Base-by-base conservation (phyloP, 139 green algal species). In the Pleodorina starrii region DNA sequence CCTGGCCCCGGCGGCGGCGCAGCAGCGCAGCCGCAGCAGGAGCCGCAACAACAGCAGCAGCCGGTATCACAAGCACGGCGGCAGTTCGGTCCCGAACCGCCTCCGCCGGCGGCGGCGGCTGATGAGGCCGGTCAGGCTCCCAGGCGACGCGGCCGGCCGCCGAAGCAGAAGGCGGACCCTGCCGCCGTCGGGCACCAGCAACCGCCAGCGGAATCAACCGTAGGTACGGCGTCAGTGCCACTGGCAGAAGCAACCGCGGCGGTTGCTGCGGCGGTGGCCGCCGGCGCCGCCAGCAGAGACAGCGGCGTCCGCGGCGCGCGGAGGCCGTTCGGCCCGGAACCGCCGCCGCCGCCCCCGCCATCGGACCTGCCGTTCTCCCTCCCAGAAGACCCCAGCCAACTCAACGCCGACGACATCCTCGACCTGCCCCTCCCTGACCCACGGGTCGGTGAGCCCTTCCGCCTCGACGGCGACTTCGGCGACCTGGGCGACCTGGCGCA, bases 341-440 rank as follows among this genome's bases (percentile, higher is more conserved):
- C 78, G 14, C 78, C 78, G 21, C 54, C 54, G 3, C 35, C 77
- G 0, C 19, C 51, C 16, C 25, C 43, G 5, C 51, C n/a, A n/a
- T n/a, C n/a, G n/a, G n/a, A n/a, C n/a, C n/a, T 35, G 23, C 25
- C 72, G 14, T 57, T 80, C 40, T 25, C 72, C 48, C 81, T 87
- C 0, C 81, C 81, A 4, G 43, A 63, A 0, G 81, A 87, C 29
- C 81, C 81, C 7, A n/a, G 17, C 32, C 42, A 87, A 29, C 81
- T 87, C 1, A 36, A 57, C 63, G 14, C 77, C 1, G 81, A 87
- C 5, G 60, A 87, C 81, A 87, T 87, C 21, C 42, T 87, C 5
- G 6, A 77, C 44, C 42, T 87, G 40, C 81, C 81, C 12, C 43
- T 87, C 35, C 81, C 81, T 23, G 60, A 87, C 19, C 57, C 79